A percentile compares a stretch with the other conserved stretches of the same genome.
phyloP scores from a whole-genome alignment of 192 early-diverging fungal species.

The Jimgerdemannia lactiflua region DNA sequence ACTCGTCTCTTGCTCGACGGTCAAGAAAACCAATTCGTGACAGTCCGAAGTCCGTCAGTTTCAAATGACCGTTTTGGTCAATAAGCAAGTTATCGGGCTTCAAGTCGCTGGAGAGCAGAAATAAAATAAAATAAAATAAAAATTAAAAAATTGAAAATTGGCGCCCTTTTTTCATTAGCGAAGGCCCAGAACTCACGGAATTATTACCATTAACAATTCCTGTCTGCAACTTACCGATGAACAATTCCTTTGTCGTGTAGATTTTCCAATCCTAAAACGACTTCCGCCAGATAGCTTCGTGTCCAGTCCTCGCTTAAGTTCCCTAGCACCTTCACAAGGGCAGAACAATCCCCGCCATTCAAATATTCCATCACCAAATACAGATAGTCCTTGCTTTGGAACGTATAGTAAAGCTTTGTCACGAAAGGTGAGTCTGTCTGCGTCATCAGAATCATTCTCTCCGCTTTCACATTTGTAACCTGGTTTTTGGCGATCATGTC shows the following conservation, averaged over 20 bases:
- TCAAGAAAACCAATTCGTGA: conserved; percentile 82
- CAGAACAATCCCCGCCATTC: conserved; percentile 88
- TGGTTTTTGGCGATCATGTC: conserved; percentile 94
- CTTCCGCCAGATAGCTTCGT: conserved; percentile 80
- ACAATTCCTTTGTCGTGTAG: conserved; percentile 75
- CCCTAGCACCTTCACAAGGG: conserved; percentile 71
- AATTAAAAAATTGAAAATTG: not conserved
- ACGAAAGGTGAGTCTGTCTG: conserved; percentile 86
- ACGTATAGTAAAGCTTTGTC: conserved; percentile 80
- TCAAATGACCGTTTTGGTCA: conserved; percentile 80
- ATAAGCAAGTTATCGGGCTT: conserved; percentile 87
- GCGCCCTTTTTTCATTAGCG: not conserved
- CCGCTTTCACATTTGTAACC: conserved; percentile 86
- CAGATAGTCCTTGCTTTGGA: conserved; percentile 81
- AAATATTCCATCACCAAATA: conserved; percentile 90
- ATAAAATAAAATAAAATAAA: conserved; percentile 10
- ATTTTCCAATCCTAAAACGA: conserved; percentile 78
- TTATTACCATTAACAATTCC: too few relatives aligned
- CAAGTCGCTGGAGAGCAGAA: conserved; percentile 60
- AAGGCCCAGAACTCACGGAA: too few relatives aligned
- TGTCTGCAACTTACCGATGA: conserved; percentile 59
- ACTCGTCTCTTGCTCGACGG: conserved; percentile 61
- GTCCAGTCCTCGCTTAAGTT: conserved; percentile 81
- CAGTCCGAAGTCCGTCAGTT: conserved; percentile 87
- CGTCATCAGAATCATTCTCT: conserved; percentile 82